Evolutionary conservation across 1,284 basidiomycete species (phyloP), one percentile per base, ranked within the genome.

Genomic region (Leccinum subrobustum): DNA sequence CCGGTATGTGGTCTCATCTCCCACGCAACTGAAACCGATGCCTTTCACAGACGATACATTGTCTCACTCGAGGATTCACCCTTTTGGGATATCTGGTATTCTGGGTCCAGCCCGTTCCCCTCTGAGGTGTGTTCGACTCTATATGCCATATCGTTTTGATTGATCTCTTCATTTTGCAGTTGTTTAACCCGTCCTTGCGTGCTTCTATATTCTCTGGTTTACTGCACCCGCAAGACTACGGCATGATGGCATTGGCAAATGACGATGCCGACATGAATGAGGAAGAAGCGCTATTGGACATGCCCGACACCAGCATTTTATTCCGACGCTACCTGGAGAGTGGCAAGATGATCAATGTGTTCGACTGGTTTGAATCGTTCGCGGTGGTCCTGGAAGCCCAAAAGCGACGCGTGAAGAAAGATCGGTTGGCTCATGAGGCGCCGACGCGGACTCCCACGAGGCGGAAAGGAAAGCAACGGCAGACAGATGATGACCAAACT

Each of bases 331-430:
- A 91, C 73, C 76, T 87, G 57, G 87, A 92, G 64, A 88, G 88
- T 52, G 89, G 89, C 51, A 85, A 81, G 72, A 83, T 89, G 82
- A 83, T 93, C 73, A 93, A 93, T 67, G 81, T 91, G 2, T 91
- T 88, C 68, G 91, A 93, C 72, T 92, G 90, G 90, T 92, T 85
- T 68, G 84, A 88, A 64, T 81, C 86, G 14, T 93, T 92, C 70
- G 79, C 81, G 37, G 73, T 78, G 29, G 85, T 83, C 42, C 71
- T 91, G 56, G 87, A 90, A 66, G 75, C 73, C 4, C 88, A 88
- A 71, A 71, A 58, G 23, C 61, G 62, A 6, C 60, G 58, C 72
- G 77, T 27, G 63, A 69, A 54, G 67, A 71, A 33, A 52, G 60
- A 62, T 2, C 35, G n/a, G 4, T 20, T 60, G n/a, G 63, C 64